A percentile compares a stretch with the other conserved stretches of the same genome.
Conservation (phyloP, 129 eudicot genomes). For the Helichrysum umbraculigerum region DNA sequence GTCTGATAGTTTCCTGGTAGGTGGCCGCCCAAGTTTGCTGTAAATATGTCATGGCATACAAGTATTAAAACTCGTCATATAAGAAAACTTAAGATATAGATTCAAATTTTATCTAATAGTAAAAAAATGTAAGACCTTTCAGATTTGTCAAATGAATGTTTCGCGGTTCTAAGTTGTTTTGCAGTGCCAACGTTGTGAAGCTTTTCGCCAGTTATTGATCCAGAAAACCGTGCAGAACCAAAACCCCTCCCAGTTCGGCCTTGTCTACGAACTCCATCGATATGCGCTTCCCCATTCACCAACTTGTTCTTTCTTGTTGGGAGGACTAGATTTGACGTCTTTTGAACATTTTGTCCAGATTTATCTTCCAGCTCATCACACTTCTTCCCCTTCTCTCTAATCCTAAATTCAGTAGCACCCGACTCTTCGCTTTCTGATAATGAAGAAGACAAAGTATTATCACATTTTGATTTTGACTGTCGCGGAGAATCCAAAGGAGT, state of each 20-base stretch:
- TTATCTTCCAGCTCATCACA: conserved; percentile 56
- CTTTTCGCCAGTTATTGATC: conserved; percentile 47
- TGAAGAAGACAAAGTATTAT: conserved; percentile 46
- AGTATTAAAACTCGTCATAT: conserved; percentile 1
- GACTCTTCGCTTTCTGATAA: conserved; percentile 87
- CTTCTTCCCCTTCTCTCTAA: conserved; percentile 59
- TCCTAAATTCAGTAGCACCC: conserved; percentile 68
- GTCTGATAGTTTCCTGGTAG: conserved; percentile 74
- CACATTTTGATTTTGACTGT: conserved; percentile 57
- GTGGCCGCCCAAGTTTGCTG: conserved; percentile 76
- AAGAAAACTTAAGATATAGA: background rate
- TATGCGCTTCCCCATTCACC: conserved; percentile 49
- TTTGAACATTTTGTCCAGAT: conserved; percentile 57
- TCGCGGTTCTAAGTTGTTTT: conserved; percentile 74
- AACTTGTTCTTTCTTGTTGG: conserved; percentile 69
- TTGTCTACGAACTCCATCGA: conserved; percentile 69
- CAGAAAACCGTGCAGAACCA: conserved; percentile 53
- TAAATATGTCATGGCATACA: background rate
- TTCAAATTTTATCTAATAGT: background rate
- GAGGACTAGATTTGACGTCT: conserved; percentile 52
- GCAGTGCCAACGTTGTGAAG: conserved; percentile 63
- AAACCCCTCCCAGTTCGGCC: conserved; percentile 68
- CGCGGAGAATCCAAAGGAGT: conserved; percentile 57
- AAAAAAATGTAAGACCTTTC: conserved; percentile 50
- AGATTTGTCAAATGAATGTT: conserved; percentile 58